Evolutionary conservation across 176 grass and related monocot species (phyloP).

Genomic region (Avena sativa): DNA sequence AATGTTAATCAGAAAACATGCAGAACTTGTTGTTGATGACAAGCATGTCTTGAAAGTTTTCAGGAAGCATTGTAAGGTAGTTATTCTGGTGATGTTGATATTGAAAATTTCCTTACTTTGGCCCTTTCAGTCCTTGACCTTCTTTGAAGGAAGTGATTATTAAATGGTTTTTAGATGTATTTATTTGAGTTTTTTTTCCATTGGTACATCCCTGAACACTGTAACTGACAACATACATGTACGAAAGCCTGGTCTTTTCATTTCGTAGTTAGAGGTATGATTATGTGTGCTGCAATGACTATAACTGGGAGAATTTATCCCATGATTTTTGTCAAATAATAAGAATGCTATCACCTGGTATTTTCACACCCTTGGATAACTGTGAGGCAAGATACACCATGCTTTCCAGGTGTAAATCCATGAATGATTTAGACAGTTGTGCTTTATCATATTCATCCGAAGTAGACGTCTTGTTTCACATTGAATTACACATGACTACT

Average conservation of each 20-base stretch:
- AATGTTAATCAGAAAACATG: constrained; percentile 78
- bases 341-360: not conserved
- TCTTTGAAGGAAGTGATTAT: constrained; percentile 1
- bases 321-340: not conserved
- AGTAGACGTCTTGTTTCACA: not conserved
- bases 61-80: constrained; percentile 90
- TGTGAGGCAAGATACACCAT: constrained; percentile 14
- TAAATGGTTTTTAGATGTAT: not conserved
- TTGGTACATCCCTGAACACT: constrained; percentile 1
- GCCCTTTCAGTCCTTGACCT: constrained; percentile 6
- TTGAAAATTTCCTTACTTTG: constrained; percentile 10
- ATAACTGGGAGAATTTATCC: constrained; percentile 1
- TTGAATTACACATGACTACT: not conserved
- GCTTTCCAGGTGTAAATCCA: constrained; percentile 15
- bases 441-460: constrained; percentile 7
- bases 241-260: not conserved
- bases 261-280: constrained; percentile 22
- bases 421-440: not conserved
- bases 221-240: constrained; percentile 33
- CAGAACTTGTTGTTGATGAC: constrained; percentile 70
- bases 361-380: constrained; percentile 1
- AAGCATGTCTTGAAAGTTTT: constrained; percentile 76
- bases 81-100: constrained; percentile 15
- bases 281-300: not conserved
- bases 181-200: constrained; percentile 2